Percentiles rank a stretch among this genome's conserved stretches.
These are phyloP conservation scores for Colletotrichum siamense DNA, from an alignment of 2,329 filamentous ascomycete species.

Conservation along the genomic window DNA sequence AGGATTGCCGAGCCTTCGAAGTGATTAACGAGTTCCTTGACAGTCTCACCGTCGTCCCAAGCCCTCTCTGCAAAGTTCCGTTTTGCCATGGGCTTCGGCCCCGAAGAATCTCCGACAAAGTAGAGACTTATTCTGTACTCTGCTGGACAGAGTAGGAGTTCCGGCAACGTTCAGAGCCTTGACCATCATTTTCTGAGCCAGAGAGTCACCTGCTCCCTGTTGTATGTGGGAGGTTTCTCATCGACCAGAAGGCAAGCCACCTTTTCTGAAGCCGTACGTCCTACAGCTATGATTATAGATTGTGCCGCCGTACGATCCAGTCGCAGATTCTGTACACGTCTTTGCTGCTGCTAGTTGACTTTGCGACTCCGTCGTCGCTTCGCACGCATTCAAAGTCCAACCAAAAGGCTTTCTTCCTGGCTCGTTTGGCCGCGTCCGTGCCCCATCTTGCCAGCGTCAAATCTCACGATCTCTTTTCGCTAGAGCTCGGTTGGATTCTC, in stretches of 20 bases:
- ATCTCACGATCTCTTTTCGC: neutral
- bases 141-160: neutral
- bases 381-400: neutral
- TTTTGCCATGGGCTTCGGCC: neutral
- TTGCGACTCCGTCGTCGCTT: neutral
- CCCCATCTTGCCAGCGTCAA: neutral
- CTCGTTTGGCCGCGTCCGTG: neutral
- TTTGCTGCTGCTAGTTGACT: neutral
- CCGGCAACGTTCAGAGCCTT: neutral
- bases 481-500: neutral
- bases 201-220: neutral
- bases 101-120: rapidly evolving
- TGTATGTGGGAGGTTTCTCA: neutral
- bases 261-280: neutral
- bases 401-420: neutral
- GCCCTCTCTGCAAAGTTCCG: neutral
- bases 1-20: neutral
- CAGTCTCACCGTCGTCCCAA: neutral
- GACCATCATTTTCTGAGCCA: neutral
- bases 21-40: neutral
- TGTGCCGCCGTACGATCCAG: neutral
- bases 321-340: neutral
- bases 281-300: neutral
- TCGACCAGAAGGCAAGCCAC: neutral
- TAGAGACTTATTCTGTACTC: neutral